phyloP scores from a whole-genome alignment of 495 filamentous ascomycete species.

The Penicillium ochrochloron region DNA sequence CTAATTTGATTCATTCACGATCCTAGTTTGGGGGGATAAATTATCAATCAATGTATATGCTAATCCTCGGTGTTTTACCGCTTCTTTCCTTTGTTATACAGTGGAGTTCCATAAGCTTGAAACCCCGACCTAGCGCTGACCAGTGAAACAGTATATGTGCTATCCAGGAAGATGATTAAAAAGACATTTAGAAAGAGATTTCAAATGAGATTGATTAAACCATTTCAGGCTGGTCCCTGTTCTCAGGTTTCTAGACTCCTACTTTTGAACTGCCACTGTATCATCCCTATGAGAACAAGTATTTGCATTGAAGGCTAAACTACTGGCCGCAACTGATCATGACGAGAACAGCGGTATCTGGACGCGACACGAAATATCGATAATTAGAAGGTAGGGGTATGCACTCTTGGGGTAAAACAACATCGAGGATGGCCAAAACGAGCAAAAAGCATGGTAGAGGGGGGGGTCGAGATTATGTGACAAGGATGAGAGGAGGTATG shows the following conservation, averaged over 20 bases:
- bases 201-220: too few relatives aligned
- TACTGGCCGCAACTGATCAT: slow-evolving; percentile 30
- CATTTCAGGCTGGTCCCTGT: too few relatives aligned
- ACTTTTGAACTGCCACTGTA: neutral
- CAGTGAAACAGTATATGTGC: too few relatives aligned
- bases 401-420: slow-evolving; percentile 21
- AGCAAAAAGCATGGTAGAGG: slow-evolving; percentile 16
- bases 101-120: too few relatives aligned
- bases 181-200: too few relatives aligned
- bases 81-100: neutral
- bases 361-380: slow-evolving; percentile 36
- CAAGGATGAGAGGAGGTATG: slow-evolving; percentile 21
- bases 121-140: too few relatives aligned
- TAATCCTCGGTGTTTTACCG: neutral
- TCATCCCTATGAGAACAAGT: slow-evolving; percentile 21
- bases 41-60: neutral
- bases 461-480: slow-evolving; percentile 23
- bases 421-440: slow-evolving; percentile 18
- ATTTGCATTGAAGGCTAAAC: slow-evolving; percentile 40
- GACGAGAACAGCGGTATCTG: slow-evolving; percentile 40
- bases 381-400: slow-evolving; percentile 36
- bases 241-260: too few relatives aligned
- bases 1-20: neutral
- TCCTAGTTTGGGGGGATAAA: neutral
- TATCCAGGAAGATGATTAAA: too few relatives aligned